These are phyloP conservation scores for Penicillium aurantiogriseum DNA, from an alignment of 2,329 filamentous ascomycete species.

Conservation along the genomic window DNA sequence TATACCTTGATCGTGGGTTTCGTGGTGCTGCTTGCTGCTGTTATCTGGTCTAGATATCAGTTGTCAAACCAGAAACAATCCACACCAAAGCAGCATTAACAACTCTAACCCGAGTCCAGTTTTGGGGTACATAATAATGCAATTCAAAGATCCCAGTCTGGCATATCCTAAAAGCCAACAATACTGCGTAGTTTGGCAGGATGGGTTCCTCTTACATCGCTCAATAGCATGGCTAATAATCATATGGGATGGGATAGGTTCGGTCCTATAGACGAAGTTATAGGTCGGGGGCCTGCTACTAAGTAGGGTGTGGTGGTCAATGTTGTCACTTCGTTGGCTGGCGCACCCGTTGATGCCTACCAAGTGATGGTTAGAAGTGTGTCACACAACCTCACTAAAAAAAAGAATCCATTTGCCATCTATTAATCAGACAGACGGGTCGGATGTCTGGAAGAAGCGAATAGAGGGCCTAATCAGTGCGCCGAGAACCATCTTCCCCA, in stretches of 20 bases:
- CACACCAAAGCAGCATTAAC: constrained; percentile 8
- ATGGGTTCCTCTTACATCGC: background rate
- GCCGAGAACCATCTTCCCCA: no score
- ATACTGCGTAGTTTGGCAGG: background rate
- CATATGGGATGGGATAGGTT: background rate
- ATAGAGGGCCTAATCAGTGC: constrained; percentile 52
- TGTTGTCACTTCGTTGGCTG: background rate
- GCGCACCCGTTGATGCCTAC: background rate
- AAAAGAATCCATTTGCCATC: no score
- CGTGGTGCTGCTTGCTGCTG: constrained; percentile 26
- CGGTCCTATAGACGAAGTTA: background rate
- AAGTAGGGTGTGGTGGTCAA: no score
- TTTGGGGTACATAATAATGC: background rate
- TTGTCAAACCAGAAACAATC: background rate
- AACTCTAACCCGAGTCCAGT: background rate
- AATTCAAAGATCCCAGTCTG: background rate
- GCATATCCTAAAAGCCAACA: background rate
- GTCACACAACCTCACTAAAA: background rate
- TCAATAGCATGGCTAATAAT: background rate
- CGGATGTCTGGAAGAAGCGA: constrained; percentile 51
- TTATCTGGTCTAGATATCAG: constrained; percentile 21
- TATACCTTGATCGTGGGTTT: constrained; percentile 25
- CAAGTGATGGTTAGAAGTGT: background rate
- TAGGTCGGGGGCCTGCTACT: background rate
- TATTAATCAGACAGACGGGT: background rate